Conservation (phyloP, 192 early-diverging fungal genomes). For the Mortierella antarctica region DNA sequence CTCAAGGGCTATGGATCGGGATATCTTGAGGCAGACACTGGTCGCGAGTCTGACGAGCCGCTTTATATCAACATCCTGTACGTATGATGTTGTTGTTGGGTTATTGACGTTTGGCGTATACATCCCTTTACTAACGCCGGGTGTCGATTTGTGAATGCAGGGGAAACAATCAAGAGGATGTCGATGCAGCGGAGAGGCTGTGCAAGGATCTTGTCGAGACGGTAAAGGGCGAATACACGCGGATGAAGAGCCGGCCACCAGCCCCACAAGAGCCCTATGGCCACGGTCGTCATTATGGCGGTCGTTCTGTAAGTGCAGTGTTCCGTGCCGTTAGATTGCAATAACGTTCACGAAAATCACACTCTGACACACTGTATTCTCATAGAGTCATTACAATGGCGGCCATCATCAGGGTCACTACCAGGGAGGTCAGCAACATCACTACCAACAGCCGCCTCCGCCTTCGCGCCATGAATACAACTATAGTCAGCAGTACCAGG, state of each 20-base stretch:
- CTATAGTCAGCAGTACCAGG: slow-evolving; percentile 42
- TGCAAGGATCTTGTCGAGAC: slow-evolving; percentile 84
- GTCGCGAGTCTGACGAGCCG: slow-evolving; percentile 77
- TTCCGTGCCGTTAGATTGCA: neutral
- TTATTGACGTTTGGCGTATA: neutral
- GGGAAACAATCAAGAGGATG: slow-evolving; percentile 69
- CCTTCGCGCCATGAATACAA: slow-evolving; percentile 18
- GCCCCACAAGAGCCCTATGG: slow-evolving; percentile 39
- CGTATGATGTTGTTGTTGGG: slow-evolving; percentile 17
- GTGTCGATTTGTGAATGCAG: slow-evolving; percentile 12
- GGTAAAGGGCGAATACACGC: slow-evolving; percentile 76
- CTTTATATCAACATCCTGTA: slow-evolving; percentile 87
- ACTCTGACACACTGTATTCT: neutral
- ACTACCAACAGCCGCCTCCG: slow-evolving; percentile 15
- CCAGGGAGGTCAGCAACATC: slow-evolving; percentile 35
- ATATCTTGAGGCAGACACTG: slow-evolving; percentile 71
- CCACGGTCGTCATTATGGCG: slow-evolving; percentile 30
- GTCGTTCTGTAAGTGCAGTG: slow-evolving; percentile 34
- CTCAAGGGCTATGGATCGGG: slow-evolving; percentile 89
- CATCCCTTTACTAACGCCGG: no score
- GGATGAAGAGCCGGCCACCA: slow-evolving; percentile 51
- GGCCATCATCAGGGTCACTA: slow-evolving; percentile 26
- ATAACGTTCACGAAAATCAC: neutral
- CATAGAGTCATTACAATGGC: slow-evolving; percentile 33
- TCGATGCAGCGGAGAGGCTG: slow-evolving; percentile 74